phyloP scores from a whole-genome alignment of 208 protist species.

The Novymonas esmeraldas region DNA sequence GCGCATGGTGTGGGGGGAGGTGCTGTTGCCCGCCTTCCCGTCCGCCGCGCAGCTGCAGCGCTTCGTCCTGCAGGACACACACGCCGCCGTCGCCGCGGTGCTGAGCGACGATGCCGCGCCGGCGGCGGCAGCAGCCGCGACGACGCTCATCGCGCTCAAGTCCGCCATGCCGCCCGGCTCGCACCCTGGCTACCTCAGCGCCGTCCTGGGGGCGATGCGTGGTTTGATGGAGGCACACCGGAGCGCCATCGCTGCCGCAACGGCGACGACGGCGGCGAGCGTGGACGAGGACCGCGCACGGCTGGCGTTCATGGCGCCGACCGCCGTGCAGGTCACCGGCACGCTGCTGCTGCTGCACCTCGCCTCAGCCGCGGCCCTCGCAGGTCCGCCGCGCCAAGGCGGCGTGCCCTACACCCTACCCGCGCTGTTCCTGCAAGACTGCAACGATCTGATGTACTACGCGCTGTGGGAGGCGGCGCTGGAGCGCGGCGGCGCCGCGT shows the following conservation, averaged over 20 bases:
- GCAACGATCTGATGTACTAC: conserved; percentile 33
- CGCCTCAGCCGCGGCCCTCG: conserved; percentile 31
- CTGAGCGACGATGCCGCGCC: neutral
- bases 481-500: conserved; percentile 2
- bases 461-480: conserved; percentile 38
- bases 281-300: conserved; percentile 16
- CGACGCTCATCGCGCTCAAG: conserved; percentile 25
- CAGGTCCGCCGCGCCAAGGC: conserved; percentile 23
- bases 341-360: conserved; percentile 61
- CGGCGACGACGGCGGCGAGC: neutral
- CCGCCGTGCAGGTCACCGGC: conserved; percentile 26
- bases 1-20: conserved; percentile 32
- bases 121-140: conserved; percentile 12
- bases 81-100: neutral
- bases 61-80: conserved; percentile 40
- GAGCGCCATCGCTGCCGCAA: conserved; percentile 4
- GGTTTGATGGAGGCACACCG: conserved; percentile 27
- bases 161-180: conserved; percentile 48
- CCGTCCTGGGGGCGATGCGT: conserved; percentile 45
- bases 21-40: conserved; percentile 57
- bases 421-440: conserved; percentile 45
- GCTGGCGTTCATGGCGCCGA: conserved; percentile 33
- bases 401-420: conserved; percentile 37
- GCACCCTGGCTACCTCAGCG: conserved; percentile 53
- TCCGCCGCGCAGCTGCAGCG: conserved; percentile 23